phyloP scores from a whole-genome alignment of 495 filamentous ascomycete genomes.

The Penicillium roqueforti region DNA sequence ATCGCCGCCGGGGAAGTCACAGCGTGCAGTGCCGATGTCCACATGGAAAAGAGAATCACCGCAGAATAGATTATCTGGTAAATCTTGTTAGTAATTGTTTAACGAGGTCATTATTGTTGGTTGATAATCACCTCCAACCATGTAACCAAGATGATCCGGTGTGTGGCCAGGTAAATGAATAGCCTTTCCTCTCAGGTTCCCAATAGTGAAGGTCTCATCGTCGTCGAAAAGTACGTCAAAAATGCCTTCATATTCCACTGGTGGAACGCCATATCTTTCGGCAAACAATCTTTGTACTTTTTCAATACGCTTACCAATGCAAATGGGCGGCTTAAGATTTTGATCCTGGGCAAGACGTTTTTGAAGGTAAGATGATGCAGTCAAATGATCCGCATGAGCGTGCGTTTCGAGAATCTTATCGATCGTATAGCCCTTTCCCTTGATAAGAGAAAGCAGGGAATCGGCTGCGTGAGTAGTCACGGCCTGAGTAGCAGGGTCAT shows the following conservation, averaged over 20 bases:
- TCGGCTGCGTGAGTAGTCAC: constrained; percentile 51
- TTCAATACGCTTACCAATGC: constrained; percentile 53
- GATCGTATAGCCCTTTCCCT: constrained; percentile 44
- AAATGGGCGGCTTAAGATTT: constrained; percentile 32
- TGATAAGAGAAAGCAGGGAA: constrained; percentile 37
- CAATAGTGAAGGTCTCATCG: constrained; percentile 49
- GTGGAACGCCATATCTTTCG: constrained; percentile 41
- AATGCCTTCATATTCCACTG: constrained; percentile 35
- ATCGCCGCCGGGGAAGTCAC: constrained; percentile 57
- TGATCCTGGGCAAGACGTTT: constrained; percentile 27
- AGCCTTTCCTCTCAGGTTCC: constrained; percentile 40
- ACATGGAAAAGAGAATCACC: constrained; percentile 59
- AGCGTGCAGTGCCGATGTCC: constrained; percentile 56
- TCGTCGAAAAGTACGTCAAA: constrained; percentile 54
- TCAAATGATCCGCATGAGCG: constrained; percentile 61
- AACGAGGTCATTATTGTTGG: not conserved
- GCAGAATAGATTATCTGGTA: constrained; percentile 51
- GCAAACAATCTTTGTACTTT: constrained; percentile 50
- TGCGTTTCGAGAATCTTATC: constrained; percentile 55
- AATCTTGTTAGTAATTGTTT: not conserved
- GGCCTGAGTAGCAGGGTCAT: constrained; percentile 40
- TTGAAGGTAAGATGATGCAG: constrained; percentile 53
- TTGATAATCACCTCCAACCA: constrained; percentile 41
- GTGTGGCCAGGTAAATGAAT: constrained; percentile 60
- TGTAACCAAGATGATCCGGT: constrained; percentile 58